Percentiles rank a stretch among this genome's conserved stretches.
These are phyloP conservation scores for Didymella glomerata DNA, from an alignment of 2,329 filamentous ascomycete genomes.

Conservation along the genomic window DNA sequence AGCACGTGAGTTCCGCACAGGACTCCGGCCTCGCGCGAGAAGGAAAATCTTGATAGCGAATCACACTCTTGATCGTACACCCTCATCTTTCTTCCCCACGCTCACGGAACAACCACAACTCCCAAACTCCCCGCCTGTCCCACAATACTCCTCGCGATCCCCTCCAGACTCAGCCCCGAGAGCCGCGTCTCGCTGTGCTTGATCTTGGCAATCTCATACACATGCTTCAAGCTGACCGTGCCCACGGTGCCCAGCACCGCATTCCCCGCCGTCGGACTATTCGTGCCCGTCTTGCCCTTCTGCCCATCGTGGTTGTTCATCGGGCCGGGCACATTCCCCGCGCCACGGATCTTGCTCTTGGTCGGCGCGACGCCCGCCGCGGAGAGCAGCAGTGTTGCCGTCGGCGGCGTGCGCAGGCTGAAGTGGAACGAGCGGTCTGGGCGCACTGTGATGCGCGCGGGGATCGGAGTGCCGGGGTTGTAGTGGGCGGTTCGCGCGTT, in stretches of 20 bases:
- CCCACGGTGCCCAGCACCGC: conserved; percentile 83
- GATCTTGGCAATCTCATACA: conserved; percentile 97
- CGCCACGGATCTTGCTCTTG: conserved; percentile 79
- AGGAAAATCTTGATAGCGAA: neutral
- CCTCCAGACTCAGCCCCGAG: conserved; percentile 81
- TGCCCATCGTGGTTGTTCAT: conserved; percentile 51
- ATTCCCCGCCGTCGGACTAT: conserved; percentile 55
- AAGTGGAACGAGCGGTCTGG: conserved; percentile 94
- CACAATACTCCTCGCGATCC: conserved; percentile 75
- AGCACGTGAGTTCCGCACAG: neutral
- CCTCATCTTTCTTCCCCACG: neutral
- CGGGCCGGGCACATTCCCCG: conserved; percentile 62
- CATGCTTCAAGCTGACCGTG: conserved; percentile 88
- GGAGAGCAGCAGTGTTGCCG: conserved; percentile 85
- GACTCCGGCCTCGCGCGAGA: neutral
- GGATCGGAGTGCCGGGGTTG: conserved; percentile 81
- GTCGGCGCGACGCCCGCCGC: conserved; percentile 78
- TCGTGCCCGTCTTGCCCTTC: conserved; percentile 48
- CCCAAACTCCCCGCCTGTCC: conserved; percentile 62
- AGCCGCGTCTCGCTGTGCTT: conserved; percentile 68
- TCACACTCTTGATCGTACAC: conserved; percentile 5
- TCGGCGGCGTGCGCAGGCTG: conserved; percentile 92
- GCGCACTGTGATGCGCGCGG: conserved; percentile 88
- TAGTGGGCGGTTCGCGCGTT: conserved; percentile 93
- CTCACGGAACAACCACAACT: conserved; percentile 58